Evolutionary conservation across 176 grass and related monocot genomes (phyloP), one percentile per base, ranked within the genome.

Genomic region (Eremochloa ophiuroides): DNA sequence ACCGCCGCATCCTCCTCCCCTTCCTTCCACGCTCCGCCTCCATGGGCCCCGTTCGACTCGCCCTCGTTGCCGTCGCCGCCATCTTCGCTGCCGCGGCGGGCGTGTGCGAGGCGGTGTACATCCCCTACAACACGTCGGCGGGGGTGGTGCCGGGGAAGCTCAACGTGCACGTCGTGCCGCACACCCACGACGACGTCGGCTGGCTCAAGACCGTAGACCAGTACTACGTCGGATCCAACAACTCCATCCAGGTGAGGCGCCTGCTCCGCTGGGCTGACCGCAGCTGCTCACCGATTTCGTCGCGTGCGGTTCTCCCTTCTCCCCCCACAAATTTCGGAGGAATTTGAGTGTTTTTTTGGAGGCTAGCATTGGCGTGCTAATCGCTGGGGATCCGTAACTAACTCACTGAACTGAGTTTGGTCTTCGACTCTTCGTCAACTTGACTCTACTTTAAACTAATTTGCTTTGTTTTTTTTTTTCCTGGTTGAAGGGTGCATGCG

Each of bases 191-290:
- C 82, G 94, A 97, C 79, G 94, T 97, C 25, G 94, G 94, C 6
- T 97, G 94, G 94, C 89, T 97, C 69, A 97, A 97, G 91, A 97
- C 94, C 58, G 41, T 97, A 20, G 94, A 97, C 82, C 94, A 97
- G 91, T 97, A 97, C 87, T 97, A 74, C 63, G 91, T 97, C 30
- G 94, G 94, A 0, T 91, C 94, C 70, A 97, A 97, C 74, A 97
- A 90, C 68, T 72, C 78, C 66, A 91, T 97, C 80, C 91, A 93
- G 86, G 94, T 97, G 37, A 89, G 91, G 74, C 69, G 69, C 26
- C 39, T 6, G 23, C 68, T 43, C 23, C 68, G 68, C 26, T 1
- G 42, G 17, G 17, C 63, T 10, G 26, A 27, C 26, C 27, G 2
- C 3, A n/a, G n/a, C n/a, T 28, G 39, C 14, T 26, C 58, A 18